Base-by-base conservation (phyloP, 306 rosid species). In the Quillaja saponaria region DNA sequence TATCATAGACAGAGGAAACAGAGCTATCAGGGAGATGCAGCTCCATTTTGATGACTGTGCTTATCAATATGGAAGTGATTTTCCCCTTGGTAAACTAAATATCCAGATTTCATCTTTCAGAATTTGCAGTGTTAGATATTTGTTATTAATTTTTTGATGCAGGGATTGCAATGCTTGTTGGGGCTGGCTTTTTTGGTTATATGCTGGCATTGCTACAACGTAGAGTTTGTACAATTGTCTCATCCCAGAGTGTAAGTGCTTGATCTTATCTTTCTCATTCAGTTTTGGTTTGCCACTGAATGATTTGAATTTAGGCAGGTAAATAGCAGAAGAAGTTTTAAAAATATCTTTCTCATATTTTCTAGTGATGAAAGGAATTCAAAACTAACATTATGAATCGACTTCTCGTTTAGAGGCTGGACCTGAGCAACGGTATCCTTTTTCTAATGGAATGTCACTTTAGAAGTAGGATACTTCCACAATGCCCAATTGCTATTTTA, bases 21-120 rank as follows among this genome's bases (percentile, higher is more conserved):
- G 42, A 66, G 95, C 97, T 15, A 83, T 90, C 63, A 81, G 94
- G 78, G 97, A 90, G 88, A 87, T 90, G 71, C 94, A 80, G 51
- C 97, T 90, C 49, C 87, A 83, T 66, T 90, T 90, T 21, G 97
- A 87, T 76, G 97, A 90, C 54, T 90, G 95, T 66, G 97, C 97
- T 28, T 87, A 90, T 78, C 90, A 85, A 71, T 90, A 90, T 66
- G 95, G 88, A 61, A 85, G 83, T 67, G 95, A 84, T 64, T 87
- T 87, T 71, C 97, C 95, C 19, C 85, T 90, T 57, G 97, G 97
- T 90, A 85, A 67, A 50, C 65, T 69, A 49, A 21, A 56, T 53
- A 18, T 46, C 45, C 49, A 9, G 15, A 16, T 53, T 41, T 35
- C 17, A 58, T 28, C 50, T 72, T 55, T 61, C 28, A 16, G 35